phyloP scores from a whole-genome alignment of 495 filamentous ascomycete genomes.

The Talaromyces liani region DNA sequence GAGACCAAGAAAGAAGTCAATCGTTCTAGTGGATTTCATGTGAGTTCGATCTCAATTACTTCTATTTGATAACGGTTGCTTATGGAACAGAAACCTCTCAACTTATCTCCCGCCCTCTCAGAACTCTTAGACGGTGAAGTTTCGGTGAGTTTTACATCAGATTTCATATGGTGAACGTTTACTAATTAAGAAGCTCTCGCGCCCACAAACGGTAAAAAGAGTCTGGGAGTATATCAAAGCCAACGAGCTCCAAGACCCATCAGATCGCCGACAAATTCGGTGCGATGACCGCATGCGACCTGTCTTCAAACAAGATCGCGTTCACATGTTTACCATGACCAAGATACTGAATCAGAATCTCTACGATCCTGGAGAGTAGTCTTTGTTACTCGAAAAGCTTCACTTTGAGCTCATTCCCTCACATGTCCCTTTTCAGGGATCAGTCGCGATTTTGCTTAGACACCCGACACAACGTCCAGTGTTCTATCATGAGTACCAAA shows the following conservation, averaged over 20 bases:
- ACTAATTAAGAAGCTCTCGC: conserved; percentile 57
- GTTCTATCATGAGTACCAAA: not conserved
- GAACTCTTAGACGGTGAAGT: conserved; percentile 54
- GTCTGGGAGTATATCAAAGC: conserved; percentile 92
- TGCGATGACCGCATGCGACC: conserved; percentile 87
- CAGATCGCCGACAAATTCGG: conserved; percentile 80
- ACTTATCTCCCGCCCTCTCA: conserved; percentile 58
- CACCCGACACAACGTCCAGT: not conserved
- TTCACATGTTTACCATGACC: conserved; percentile 99
- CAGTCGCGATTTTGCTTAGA: not conserved
- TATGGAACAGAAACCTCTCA: conserved; percentile 51
- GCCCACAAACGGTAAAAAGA: conserved; percentile 90
- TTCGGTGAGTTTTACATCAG: conserved; percentile 37
- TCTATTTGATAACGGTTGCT: not conserved
- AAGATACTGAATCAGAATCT: conserved; percentile 65
- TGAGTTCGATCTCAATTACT: conserved; percentile 25
- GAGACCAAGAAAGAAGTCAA: conserved; percentile 59
- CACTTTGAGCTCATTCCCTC: not conserved
- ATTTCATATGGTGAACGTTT: not conserved
- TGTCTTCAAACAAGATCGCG: conserved; percentile 82
- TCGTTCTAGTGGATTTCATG: conserved; percentile 60
- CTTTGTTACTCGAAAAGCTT: not conserved
- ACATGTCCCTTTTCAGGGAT: not conserved
- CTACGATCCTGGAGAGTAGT: conserved; percentile 55
- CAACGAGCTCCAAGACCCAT: conserved; percentile 81